Evolutionary conservation across 1,139 yeast species (phyloP), one percentile per base, ranked within the genome.

Genomic region (Kurtzmaniella quercitrusa): DNA sequence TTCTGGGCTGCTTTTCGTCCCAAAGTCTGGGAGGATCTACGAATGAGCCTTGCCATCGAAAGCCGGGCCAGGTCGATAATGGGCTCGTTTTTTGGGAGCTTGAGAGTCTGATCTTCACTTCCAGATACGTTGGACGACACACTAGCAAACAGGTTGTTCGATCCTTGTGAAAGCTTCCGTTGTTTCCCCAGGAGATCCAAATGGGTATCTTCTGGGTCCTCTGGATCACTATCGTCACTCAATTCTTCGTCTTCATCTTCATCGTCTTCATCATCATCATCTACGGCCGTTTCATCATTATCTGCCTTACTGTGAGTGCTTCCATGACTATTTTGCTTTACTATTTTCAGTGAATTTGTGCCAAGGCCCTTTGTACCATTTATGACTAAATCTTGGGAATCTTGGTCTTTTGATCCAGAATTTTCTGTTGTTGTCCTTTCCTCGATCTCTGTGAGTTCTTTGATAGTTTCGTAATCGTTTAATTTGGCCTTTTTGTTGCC

Each of bases 1-100:
- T 85, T 85, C 54, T 85, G 94, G 0, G 95, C 96, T 1, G 95
- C 95, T 49, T 82, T 82, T 43, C 95, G 70, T 0, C 84, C 84
- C 34, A 79, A 60, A 2, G 76, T 73, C 50, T 78, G 82, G 1
- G 83, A 77, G 4, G 81, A 75, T 43, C 82, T 58, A 43, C 81
- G 64, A 38, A 84, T 78, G 66, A 84, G 70, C 48, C 94, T 65
- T 0, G 89, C 93, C 21, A 85, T 86, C 0, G 89, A 80, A 43
- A 82, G 69, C 51, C 94, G 67, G 2, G 84, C 77, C 43, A 77
- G 81, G 55, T 85, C 94, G 10, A 85, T 79, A 25, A 84, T 63
- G 0, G 94, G 94, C 46, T 83, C 85, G 18, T 68, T 62, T 46
- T 65, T 69, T 12, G 50, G 48, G 44, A 53, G 60, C 40, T 39